Percentiles rank a stretch among this genome's conserved stretches.
Conservation (phyloP, 768 basidiomycete species). For the Kwoniella dejecticola region DNA sequence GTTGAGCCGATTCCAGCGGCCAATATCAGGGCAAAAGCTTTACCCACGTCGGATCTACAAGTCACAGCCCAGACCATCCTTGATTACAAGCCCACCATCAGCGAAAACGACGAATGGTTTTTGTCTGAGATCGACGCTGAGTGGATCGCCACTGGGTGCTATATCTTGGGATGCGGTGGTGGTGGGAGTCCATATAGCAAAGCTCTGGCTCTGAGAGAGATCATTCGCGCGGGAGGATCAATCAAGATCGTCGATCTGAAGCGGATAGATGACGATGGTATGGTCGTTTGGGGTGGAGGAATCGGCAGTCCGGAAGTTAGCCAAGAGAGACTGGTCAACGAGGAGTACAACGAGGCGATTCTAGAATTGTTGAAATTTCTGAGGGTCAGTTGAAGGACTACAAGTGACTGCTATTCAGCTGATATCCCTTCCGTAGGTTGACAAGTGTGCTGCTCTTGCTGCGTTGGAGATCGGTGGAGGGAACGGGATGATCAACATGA, state of each 20-base stretch:
- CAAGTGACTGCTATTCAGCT: neutral
- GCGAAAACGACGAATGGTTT: slow-evolving; percentile 58
- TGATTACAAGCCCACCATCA: slow-evolving; percentile 57
- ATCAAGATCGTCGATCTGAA: slow-evolving; percentile 61
- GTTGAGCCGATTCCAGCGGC: slow-evolving; percentile 4
- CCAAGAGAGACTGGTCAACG: slow-evolving; percentile 57
- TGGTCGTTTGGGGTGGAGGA: slow-evolving; percentile 58
- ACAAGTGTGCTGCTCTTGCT: slow-evolving; percentile 40
- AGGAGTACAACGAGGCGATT: slow-evolving; percentile 56
- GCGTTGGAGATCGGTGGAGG: slow-evolving; percentile 59
- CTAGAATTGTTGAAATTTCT: slow-evolving; percentile 43
- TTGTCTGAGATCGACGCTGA: slow-evolving; percentile 61
- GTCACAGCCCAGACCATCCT: slow-evolving; percentile 47
- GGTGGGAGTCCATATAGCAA: slow-evolving; percentile 65
- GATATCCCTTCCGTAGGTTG: slow-evolving; percentile 8
- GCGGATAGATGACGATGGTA: slow-evolving; percentile 50
- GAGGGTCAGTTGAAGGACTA: slow-evolving; percentile 4
- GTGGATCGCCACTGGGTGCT: slow-evolving; percentile 68
- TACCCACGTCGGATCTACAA: slow-evolving; percentile 5
- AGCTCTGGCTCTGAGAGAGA: slow-evolving; percentile 61
- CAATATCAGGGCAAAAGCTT: slow-evolving; percentile 6
- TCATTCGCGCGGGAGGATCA: slow-evolving; percentile 61
- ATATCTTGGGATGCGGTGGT: slow-evolving; percentile 67
- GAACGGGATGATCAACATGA: slow-evolving; percentile 56
- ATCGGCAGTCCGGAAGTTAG: slow-evolving; percentile 38